Percentiles rank a stretch among this genome's conserved stretches.
Evolutionary conservation across 352 stramenopile species (phyloP).

Genomic region (Blastocystis sp.): DNA sequence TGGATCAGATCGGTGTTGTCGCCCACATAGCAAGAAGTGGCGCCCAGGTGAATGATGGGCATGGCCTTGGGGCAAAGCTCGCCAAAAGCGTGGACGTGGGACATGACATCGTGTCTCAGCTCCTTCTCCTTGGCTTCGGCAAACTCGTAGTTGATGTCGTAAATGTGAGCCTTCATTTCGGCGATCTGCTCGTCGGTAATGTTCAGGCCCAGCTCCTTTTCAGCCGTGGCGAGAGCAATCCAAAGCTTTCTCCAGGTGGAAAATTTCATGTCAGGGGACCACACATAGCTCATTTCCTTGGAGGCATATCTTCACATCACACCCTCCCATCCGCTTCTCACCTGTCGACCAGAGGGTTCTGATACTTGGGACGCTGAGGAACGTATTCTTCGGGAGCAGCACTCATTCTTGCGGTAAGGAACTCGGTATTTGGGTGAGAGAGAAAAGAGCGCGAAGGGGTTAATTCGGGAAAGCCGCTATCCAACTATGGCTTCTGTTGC

Average conservation of each 20-base stretch:
- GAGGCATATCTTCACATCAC: slow-evolving; percentile 90
- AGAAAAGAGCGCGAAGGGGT: neutral
- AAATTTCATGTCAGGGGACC: slow-evolving; percentile 96
- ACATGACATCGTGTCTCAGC: slow-evolving; percentile 98
- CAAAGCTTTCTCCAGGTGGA: slow-evolving; percentile 96
- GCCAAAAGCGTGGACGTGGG: slow-evolving; percentile 95
- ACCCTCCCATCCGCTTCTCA: neutral
- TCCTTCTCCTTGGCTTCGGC: slow-evolving; percentile 93
- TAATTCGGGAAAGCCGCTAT: neutral
- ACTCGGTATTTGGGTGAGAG: neutral
- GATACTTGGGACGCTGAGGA: slow-evolving; percentile 62
- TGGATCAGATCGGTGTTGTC: slow-evolving; percentile 99
- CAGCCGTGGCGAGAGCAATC: slow-evolving; percentile 89
- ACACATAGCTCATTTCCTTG: slow-evolving; percentile 98
- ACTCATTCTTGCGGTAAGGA: slow-evolving; percentile 32
- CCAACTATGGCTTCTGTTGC: too few relatives aligned
- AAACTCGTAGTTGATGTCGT: slow-evolving; percentile 95
- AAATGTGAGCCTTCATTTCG: slow-evolving; percentile 88
- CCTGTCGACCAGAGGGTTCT: slow-evolving; percentile 66
- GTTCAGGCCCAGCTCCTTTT: slow-evolving; percentile 92
- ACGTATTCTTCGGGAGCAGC: slow-evolving; percentile 52
- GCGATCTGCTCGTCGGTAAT: slow-evolving; percentile 94
- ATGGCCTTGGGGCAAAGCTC: slow-evolving; percentile 89
- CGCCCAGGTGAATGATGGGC: slow-evolving; percentile 96
- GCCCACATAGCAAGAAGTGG: slow-evolving; percentile 94